Evolutionary conservation across 768 basidiomycete species (phyloP), one percentile per base, ranked within the genome.

Genomic region (Termitomyces sp.): DNA sequence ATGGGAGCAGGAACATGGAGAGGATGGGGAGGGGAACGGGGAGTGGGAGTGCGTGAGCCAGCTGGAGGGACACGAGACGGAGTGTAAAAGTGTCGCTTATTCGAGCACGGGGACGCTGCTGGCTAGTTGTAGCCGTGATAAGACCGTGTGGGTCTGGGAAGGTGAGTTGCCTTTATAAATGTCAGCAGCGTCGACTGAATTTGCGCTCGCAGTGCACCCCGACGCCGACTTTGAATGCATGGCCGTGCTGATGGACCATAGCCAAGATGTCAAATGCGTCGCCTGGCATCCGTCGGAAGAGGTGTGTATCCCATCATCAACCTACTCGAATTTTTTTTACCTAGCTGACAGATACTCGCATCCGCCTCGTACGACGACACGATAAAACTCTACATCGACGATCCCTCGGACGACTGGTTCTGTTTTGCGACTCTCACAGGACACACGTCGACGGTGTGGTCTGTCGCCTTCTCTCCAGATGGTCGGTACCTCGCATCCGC

Each of bases 121-220:
- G n/a, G 97, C 96, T 9, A 95, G 90, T 63, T 98, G 96, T 70
- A 91, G 92, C 66, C 81, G 97, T 61, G 97, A 98, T 76, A 99
- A 98, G 78, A 93, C 94, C 6, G 95, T 98, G 0, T 98, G 97
- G 97, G 84, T 99, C 39, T 99, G 97, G 96, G 96, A 98, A 82
- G 94, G 96, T 90, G 68, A 55, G 71, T 49, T 1, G 28, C 28
- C 22, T 48, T 57, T 36, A 32, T 53, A 65, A 42, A 61, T 49
- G 16, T n/a, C 2, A 58, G n/a, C 42, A 56, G 36, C 60, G 33
- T 46, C 55, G 18, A 46, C 38, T 63, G 38, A 28, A 13, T 42
- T 52, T 59, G 6, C 58, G 57, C 65, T 42, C 35, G 8, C 65
- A 96, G 96, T 91, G 2, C 89, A 91, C 59, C 94, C 94, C 11